Percentiles rank a stretch among this genome's conserved stretches.
Evolutionary conservation across 495 filamentous ascomycete species (phyloP).

Genomic region (Hypoxylon lenormandii): DNA sequence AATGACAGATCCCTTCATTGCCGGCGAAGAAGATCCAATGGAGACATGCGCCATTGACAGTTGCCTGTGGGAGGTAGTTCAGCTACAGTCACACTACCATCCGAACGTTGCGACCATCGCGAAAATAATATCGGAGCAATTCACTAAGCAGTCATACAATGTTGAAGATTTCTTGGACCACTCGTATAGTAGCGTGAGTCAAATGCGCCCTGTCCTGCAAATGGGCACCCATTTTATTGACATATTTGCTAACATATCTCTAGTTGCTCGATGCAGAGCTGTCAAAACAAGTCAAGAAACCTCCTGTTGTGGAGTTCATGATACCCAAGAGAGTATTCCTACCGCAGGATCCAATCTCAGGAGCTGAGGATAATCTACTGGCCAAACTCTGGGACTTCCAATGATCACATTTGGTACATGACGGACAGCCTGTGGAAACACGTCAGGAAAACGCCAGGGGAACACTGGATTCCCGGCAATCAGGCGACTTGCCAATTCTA

Average conservation of each 20-base stretch:
- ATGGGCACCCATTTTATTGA: slow-evolving; percentile 43
- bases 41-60: slow-evolving; percentile 88
- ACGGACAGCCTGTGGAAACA: slow-evolving; percentile 3
- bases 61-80: slow-evolving; percentile 92
- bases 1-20: slow-evolving; percentile 82
- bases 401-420: slow-evolving; percentile 32
- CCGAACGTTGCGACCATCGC: slow-evolving; percentile 95
- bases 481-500: slow-evolving; percentile 15
- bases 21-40: slow-evolving; percentile 81
- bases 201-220: background rate
- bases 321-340: slow-evolving; percentile 90
- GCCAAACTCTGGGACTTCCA: slow-evolving; percentile 69
- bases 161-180: slow-evolving; percentile 97
- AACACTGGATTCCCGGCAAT: slow-evolving; percentile 18
- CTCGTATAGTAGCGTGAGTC: slow-evolving; percentile 84
- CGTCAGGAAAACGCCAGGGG: slow-evolving; percentile 12
- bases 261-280: slow-evolving; percentile 86
- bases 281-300: slow-evolving; percentile 81
- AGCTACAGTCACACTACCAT: slow-evolving; percentile 91
- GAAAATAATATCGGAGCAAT: slow-evolving; percentile 94
- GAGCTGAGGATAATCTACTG: slow-evolving; percentile 61
- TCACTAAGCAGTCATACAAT: slow-evolving; percentile 92
- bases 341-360: slow-evolving; percentile 60
- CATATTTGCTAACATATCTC: slow-evolving; percentile 47
- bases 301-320: slow-evolving; percentile 89